Evolutionary conservation across 805 yeast genomes (phyloP), one percentile per base, ranked within the genome.

Genomic region (Cyberlindnera veronae): DNA sequence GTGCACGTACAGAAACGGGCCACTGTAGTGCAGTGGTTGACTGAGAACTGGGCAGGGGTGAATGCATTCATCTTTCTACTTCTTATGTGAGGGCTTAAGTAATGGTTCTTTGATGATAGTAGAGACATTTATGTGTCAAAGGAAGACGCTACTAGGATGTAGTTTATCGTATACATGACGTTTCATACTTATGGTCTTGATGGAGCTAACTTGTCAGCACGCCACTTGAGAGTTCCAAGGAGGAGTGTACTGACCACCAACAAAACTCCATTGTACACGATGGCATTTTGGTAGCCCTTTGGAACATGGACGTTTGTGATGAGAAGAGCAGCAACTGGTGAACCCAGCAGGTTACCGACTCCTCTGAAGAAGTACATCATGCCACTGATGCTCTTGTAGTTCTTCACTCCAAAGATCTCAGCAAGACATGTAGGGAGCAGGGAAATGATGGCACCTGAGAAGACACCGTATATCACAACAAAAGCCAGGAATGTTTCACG

Each of bases 241-340:
- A 30, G 38, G 14, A 38, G 6, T 3, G 45, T 34, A 17, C 50
- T 43, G 4, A 28, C 38, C 3, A 26, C 19, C 22, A 43, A 28
- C 13, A 43, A 10, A 4, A 30, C 50, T 4, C 67, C 66, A 35
- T 57, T 55, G 39, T 63, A 63, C 2, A 61, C 42, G 5, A 61
- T 57, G 11, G 61, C 54, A 31, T 51, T 46, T n/a, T 36, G 38
- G 42, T 54, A 63, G 29, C 55, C 61, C 7, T 26, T 22, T 10
- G 39, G 14, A 1, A 53, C 53, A 6, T 35, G 36, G 2, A 22
- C 21, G 8, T 46, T 45, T 0, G 34, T 36, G 12, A 63, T 55
- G 44, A 64, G 38, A 11, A 58, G 37, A 22, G 65, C 69, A 8
- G 67, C 69, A 16, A 64, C 44, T 2, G 69, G 69, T 5, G 65